Evolutionary conservation across 2,329 filamentous ascomycete species (phyloP).

Genomic region (Myriosclerotinia scirpicola): DNA sequence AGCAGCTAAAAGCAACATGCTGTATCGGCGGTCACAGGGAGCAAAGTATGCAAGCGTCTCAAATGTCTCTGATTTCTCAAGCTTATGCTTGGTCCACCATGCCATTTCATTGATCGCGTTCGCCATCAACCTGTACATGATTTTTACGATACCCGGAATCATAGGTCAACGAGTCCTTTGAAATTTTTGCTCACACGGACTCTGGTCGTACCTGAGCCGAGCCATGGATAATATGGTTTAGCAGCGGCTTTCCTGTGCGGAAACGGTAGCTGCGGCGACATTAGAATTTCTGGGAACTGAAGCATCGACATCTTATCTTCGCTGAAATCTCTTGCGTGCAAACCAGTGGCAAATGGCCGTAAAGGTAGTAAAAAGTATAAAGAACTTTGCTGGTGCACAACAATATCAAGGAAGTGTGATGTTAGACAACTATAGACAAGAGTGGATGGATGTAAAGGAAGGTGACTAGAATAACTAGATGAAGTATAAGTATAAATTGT

Average conservation of each 20-base stretch:
- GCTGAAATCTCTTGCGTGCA: no score
- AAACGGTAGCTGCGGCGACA: neutral
- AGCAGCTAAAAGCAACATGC: neutral
- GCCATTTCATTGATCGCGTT: constrained; percentile 14
- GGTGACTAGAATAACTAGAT: no score
- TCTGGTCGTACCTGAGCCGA: constrained; percentile 7
- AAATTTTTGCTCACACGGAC: constrained; percentile 5
- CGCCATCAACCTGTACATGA: neutral
- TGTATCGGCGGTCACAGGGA: constrained; percentile 8
- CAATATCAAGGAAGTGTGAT: no score
- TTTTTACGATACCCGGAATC: neutral
- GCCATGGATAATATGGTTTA: neutral
- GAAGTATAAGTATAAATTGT: no score
- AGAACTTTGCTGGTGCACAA: no score
- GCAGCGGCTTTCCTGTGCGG: constrained; percentile 7
- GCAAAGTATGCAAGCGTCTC: constrained; percentile 17
- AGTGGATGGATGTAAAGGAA: no score
- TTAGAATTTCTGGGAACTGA: neutral
- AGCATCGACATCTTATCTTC: neutral
- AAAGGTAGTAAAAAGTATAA: no score
- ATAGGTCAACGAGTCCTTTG: neutral
- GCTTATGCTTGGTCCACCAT: constrained; percentile 4
- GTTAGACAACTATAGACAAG: no score
- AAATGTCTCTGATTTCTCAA: constrained; percentile 3
- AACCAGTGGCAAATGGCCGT: no score